Evolutionary conservation across 768 basidiomycete genomes (phyloP).

Genomic region (Krasilnikovozyma curviuscula): DNA sequence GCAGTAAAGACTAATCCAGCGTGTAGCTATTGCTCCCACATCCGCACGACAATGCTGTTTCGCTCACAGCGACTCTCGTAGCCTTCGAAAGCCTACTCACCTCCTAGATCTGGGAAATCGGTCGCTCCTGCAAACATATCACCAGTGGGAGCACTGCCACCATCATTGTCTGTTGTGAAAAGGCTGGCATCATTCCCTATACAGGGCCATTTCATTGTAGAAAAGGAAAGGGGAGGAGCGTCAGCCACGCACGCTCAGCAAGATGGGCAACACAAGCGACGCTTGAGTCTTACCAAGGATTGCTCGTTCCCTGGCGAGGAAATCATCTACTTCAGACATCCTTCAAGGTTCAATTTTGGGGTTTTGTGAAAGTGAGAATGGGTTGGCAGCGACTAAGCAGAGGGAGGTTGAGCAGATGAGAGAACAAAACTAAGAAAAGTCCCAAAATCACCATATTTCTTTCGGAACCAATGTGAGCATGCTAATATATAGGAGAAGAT

Average conservation of each 20-base stretch:
- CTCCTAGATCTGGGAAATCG: constrained; percentile 10
- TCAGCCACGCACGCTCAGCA: neutral
- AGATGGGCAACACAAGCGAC: neutral
- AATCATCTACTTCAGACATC: no score
- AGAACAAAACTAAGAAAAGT: no score
- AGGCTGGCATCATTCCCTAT: constrained; percentile 8
- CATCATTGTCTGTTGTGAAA: neutral
- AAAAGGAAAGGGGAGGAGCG: neutral
- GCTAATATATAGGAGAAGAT: no score
- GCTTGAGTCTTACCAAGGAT: constrained; percentile 9
- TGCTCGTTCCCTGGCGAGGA: constrained; percentile 5
- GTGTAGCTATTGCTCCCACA: no score
- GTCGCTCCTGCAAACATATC: constrained; percentile 2
- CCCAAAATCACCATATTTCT: no score
- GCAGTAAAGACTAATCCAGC: neutral
- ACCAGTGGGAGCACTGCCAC: neutral
- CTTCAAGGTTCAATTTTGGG: no score
- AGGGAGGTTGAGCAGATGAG: no score
- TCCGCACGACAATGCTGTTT: no score
- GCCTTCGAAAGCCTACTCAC: neutral
- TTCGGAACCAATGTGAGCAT: no score
- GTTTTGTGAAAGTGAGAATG: no score
- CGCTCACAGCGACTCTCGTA: no score
- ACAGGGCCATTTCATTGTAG: neutral
- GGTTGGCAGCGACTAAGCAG: no score